Base-by-base conservation (phyloP, 108 stramenopile species). In the Skeletonema tropicum region DNA sequence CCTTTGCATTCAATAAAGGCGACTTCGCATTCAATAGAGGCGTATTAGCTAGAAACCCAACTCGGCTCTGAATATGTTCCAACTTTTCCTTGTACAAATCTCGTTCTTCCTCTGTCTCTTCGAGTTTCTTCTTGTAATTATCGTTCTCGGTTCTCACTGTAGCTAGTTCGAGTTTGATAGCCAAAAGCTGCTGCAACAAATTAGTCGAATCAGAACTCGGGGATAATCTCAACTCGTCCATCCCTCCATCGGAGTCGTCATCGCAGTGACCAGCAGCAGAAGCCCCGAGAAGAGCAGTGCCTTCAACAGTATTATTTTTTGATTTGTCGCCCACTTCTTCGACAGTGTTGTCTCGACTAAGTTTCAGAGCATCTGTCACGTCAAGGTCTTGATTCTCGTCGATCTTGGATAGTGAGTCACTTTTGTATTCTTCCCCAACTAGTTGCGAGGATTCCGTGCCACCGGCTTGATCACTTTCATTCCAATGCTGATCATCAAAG, bases 31-130 rank as follows among this genome's bases (percentile, higher is more conserved):
- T 29, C 26, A 29, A 29, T 29, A 29, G 26, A 29, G 26, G 26
- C 2, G 48, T 49, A 21, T 49, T 49, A 21, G 48, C 48, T 7
- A 49, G 48, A 19, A 49, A 49, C 17, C 48, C 48, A 49, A 49
- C 17, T 49, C 48, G n/a, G 7, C 48, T 49, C 21, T 49, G 48
- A 49, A 49, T 49, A 17, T 7, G 13, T 49, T 49, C 48, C n/a
- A 49, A 32, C 38, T 61, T 61, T 30, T 61, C 38, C n/a, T 61
- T 61, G 29, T 61, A 61, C 36, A 41, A 8, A 41, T 61, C 60
- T 41, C 60, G 60, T n/a, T 61, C 60, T 19, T 61, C 60, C 19
- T 61, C 60, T 41, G 60, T 61, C 60, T 61, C 60, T 41, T 61
- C 11, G 60, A 61, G 60, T 41, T 41, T 61, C 38, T 30, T 41